Base-by-base conservation (phyloP, 768 basidiomycete species). In the Lactarius pseudohatsudake region DNA sequence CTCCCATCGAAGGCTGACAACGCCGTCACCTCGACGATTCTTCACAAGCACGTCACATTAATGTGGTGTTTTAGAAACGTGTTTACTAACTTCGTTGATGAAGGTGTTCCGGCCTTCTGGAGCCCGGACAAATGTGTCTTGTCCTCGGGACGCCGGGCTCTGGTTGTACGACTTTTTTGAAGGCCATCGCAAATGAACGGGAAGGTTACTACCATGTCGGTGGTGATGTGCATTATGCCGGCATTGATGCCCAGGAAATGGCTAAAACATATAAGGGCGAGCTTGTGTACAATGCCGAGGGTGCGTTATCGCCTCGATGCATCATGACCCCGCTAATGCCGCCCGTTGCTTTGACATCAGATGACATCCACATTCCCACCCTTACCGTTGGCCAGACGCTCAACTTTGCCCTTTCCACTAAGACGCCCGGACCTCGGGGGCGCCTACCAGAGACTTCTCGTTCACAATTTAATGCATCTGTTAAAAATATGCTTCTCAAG, bases 131-230 rank as follows among this genome's bases (percentile, higher is more conserved):
- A 32, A 71, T 71, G 70, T 69, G 68, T 36, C 70, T 71, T 50
- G 60, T 71, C 1, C 65, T 71, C 5, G 70, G 91, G 86, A 69
- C 68, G 10, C 69, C 76, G 77, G 68, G 71, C 2, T 84, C 91
- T 18, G 94, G 94, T 38, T 96, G 94, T 73, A 85, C 88, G 1
- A 92, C 94, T 0, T 94, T 96, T 78, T 81, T 96, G 28, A 94
- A 92, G 76, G 77, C 87, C 0, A 88, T 96, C 64, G 85, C 94
- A 18, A 94, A 95, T 73, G 83, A 87, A 68, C 82, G 91, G 2
- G 80, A 79, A 16, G 89, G 83, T 8, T 95, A 84, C 72, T 81
- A 85, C 3, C 78, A 72, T 6, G 85, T 95, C 57, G 75, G 79
- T 1, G 94, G 94, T 40, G 81, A 91, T 18, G 87, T 96, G 30